Percentiles rank a stretch among this genome's conserved stretches.
phyloP scores from a whole-genome alignment of 2,329 filamentous ascomycete species.

The Talaromyces albobiverticillius region DNA sequence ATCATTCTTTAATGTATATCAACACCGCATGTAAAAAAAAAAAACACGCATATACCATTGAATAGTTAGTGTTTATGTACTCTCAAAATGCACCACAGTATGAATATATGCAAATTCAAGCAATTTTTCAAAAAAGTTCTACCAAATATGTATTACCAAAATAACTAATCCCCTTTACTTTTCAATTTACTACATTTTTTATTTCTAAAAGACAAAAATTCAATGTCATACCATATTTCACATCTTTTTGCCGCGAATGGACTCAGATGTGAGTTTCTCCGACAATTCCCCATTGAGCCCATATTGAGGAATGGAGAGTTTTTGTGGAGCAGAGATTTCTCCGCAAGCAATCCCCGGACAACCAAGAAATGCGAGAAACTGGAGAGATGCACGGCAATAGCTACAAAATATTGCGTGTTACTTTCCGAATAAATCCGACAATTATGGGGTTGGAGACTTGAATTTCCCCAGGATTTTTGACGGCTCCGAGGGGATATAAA shows the following conservation, averaged over 20 bases:
- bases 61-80: too few relatives aligned
- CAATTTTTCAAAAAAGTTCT: too few relatives aligned
- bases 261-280: conserved; percentile 5
- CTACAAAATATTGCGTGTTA: background rate
- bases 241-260: too few relatives aligned
- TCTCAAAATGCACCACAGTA: too few relatives aligned
- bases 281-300: background rate
- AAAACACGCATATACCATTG: background rate
- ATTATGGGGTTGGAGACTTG: background rate
- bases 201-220: too few relatives aligned
- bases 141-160: too few relatives aligned
- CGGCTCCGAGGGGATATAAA: background rate
- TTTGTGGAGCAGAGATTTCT: background rate
- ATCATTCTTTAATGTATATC: background rate
- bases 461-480: background rate
- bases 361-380: background rate
- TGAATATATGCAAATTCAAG: too few relatives aligned
- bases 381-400: background rate
- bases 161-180: too few relatives aligned
- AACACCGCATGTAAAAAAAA: background rate
- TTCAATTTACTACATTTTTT: too few relatives aligned
- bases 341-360: background rate
- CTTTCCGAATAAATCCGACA: background rate
- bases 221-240: too few relatives aligned
- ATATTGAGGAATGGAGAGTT: background rate